Evolutionary conservation across 805 yeast species (phyloP).

Genomic region (Blastobotrys chiropterorum): DNA sequence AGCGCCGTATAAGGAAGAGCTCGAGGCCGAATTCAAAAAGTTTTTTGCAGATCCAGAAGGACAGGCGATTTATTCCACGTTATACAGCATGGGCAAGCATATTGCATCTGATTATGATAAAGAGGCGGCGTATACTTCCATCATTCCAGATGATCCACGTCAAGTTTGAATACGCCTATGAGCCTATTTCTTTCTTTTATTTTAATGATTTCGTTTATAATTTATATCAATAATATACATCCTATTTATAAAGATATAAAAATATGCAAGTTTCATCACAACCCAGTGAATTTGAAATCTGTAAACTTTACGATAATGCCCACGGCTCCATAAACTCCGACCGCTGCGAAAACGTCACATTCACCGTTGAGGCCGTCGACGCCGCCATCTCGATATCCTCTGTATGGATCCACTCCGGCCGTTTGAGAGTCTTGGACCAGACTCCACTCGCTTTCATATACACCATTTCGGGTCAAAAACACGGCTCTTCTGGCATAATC

Average conservation of each 20-base stretch:
- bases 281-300: not conserved
- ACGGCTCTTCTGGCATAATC: constrained; percentile 18
- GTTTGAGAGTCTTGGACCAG: constrained; percentile 13
- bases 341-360: constrained; percentile 22
- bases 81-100: constrained; percentile 6
- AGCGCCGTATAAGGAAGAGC: not conserved
- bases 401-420: constrained; percentile 10
- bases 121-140: not conserved
- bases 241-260: not conserved
- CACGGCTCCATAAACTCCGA: constrained; percentile 25
- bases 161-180: too few species aligned
- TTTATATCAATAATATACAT: not conserved
- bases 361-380: constrained; percentile 19
- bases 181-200: not conserved
- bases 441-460: constrained; percentile 21
- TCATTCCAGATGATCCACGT: not conserved
- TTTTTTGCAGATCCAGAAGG: constrained; percentile 2
- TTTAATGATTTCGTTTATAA: not conserved
- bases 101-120: constrained; percentile 18
- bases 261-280: not conserved
- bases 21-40: not conserved
- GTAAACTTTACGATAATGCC: constrained; percentile 24
- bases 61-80: constrained; percentile 1
- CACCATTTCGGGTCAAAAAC: constrained; percentile 19
- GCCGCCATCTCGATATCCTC: constrained; percentile 16